Evolutionary conservation across 2,329 filamentous ascomycete genomes (phyloP), one percentile per base, ranked within the genome.

Genomic region (Coniella lustricola): DNA sequence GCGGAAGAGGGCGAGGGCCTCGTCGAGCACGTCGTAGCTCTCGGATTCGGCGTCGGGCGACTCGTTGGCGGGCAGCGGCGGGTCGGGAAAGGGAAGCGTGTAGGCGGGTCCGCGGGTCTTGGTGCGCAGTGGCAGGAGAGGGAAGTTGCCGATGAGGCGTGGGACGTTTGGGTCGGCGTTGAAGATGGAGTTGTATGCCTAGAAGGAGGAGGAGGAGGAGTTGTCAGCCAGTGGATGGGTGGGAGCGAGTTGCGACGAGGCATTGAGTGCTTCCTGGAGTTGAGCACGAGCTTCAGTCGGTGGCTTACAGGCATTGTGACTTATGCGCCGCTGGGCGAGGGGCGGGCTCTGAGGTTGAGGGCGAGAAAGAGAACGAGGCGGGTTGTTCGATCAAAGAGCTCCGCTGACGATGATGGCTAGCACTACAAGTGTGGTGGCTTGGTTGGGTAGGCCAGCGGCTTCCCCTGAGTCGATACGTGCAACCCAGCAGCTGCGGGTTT

Each of bases 131-230:
- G 93, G 91, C 46, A 96, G 84, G 59, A 97, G 82, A 18, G 91
- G 90, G 65, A 97, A 90, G 79, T 96, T 97, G 67, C 91, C 90
- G 76, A 84, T 71, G 57, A 76, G 70, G 49, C 73, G 75, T 35
- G 74, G 75, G 54, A 67, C 64, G 56, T 73, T 84, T 75, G 79
- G 89, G 79, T 81, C 91, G 72, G 67, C 84, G 81, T 84, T 84
- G 82, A 96, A 96, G 77, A 95, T 87, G 67, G 88, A 95, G 78
- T 97, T 94, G 79, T 96, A 97, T 71, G 91, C 91, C 89, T 95
- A 59, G 12, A 18, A 41, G 38, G 36, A 39, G 46, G 49, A 46
- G 56, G 51, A 54, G 46, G 48, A 42, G 17, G 49, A 18, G 44
- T 49, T 50, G 49, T 29, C 25, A 29, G 52, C 67, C 57, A 61